A percentile compares a stretch with the other conserved stretches of the same genome.
Conservation (phyloP, 768 basidiomycete species). For the Cubamyces sp. region DNA sequence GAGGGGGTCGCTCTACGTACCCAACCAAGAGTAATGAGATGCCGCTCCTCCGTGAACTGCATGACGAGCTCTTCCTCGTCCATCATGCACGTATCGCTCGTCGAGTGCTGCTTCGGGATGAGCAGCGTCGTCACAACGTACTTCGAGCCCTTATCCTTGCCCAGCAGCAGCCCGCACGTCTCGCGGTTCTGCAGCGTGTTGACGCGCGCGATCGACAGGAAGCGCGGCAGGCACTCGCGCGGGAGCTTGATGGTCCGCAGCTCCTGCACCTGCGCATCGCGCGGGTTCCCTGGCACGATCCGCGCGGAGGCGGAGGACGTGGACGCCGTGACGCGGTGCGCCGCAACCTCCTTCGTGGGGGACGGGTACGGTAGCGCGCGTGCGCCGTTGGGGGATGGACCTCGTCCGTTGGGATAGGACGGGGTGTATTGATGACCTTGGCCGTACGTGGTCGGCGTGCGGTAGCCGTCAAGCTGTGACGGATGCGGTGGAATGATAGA, state of each 20-base stretch:
- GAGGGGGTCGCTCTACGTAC: conserved; percentile 47
- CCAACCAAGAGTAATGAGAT: conserved; percentile 89
- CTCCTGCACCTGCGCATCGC: conserved; percentile 42
- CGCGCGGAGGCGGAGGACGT: conserved; percentile 24
- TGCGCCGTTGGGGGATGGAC: conserved; percentile 28
- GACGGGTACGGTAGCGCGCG: conserved; percentile 33
- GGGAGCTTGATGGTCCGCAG: conserved; percentile 74
- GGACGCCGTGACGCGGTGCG: conserved; percentile 32
- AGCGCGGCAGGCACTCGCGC: conserved; percentile 70
- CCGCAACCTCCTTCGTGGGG: conserved; percentile 33
- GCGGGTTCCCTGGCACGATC: conserved; percentile 33
- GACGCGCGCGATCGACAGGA: conserved; percentile 73
- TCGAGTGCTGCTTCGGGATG: conserved; percentile 87
- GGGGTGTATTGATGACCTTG: conserved; percentile 17
- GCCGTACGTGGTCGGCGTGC: conserved; percentile 13
- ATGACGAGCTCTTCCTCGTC: conserved; percentile 87
- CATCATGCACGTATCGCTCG: conserved; percentile 92
- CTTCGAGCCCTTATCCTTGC: conserved; percentile 61
- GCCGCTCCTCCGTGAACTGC: conserved; percentile 80
- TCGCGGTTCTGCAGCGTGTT: conserved; percentile 83
- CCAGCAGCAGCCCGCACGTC: conserved; percentile 86
- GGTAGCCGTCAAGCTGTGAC: conserved; percentile 23
- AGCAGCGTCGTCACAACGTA: conserved; percentile 80
- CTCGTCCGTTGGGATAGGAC: conserved; percentile 23
- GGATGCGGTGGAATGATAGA: conserved; percentile 30